phyloP scores from a whole-genome alignment of 129 eudicot species.

The Flaveria linearis region DNA sequence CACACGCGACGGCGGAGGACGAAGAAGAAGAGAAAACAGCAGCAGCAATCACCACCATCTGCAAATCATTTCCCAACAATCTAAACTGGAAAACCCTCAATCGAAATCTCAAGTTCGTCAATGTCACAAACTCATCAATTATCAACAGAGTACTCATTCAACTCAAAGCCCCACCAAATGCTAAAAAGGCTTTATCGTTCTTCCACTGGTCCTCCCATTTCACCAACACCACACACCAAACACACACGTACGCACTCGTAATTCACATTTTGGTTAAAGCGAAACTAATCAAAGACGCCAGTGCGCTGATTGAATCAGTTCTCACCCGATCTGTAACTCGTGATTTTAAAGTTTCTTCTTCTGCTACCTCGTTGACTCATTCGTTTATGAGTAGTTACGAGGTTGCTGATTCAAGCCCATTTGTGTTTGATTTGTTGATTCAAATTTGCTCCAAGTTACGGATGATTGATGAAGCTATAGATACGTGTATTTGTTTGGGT shows the following conservation, averaged over 20 bases:
- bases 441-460: conserved; percentile 78
- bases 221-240: conserved; percentile 46
- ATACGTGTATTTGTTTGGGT: conserved; percentile 46
- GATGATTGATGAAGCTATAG: conserved; percentile 54
- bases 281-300: conserved; percentile 64
- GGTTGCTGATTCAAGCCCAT: conserved; percentile 46
- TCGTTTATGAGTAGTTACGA: conserved; percentile 47
- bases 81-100: conserved; percentile 57
- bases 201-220: conserved; percentile 81
- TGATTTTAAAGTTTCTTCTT: not conserved
- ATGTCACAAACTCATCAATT: conserved; percentile 36
- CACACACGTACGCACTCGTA: conserved; percentile 53
- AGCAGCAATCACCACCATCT: conserved; percentile 38
- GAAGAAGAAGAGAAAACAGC: conserved; percentile 16
- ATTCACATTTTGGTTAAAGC: conserved; percentile 66
- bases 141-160: conserved; percentile 53
- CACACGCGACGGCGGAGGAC: conserved; percentile 17
- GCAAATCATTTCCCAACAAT: conserved; percentile 55
- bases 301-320: conserved; percentile 61
- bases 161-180: conserved; percentile 65
- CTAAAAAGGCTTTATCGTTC: conserved; percentile 61
- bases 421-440: conserved; percentile 74
- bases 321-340: conserved; percentile 26
- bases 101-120: conserved; percentile 30
- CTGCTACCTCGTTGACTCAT: conserved; percentile 36